Evolutionary conservation across 208 protist species (phyloP).

Genomic region (Leishmania amazonensis): DNA sequence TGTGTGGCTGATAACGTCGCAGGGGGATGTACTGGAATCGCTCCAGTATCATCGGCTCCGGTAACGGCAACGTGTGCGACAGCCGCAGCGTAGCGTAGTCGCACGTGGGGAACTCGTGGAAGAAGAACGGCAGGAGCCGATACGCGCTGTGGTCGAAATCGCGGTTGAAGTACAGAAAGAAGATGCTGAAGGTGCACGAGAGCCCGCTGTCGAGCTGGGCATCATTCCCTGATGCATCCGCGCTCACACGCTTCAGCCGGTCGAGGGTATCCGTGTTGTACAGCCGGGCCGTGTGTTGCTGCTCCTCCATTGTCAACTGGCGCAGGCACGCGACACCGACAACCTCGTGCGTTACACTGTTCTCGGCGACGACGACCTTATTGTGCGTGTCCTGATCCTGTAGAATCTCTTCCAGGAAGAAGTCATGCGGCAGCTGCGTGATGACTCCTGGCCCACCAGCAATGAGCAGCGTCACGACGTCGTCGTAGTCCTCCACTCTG

Average conservation of each 20-base stretch:
- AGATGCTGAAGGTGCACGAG: conserved; percentile 41
- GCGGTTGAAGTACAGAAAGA: conserved; percentile 88
- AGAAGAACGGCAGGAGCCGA: conserved; percentile 74
- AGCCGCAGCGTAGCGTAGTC: conserved; percentile 76
- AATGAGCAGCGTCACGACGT: conserved; percentile 82
- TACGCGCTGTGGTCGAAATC: conserved; percentile 58
- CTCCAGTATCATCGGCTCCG: conserved; percentile 76
- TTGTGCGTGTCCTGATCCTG: conserved; percentile 79
- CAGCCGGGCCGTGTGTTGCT: conserved; percentile 62
- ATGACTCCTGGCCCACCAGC: conserved; percentile 60
- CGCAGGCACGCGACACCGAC: conserved; percentile 83
- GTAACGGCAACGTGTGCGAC: conserved; percentile 58
- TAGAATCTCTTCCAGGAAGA: conserved; percentile 89
- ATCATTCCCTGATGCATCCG: conserved; percentile 20
- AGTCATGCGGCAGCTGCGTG: conserved; percentile 68
- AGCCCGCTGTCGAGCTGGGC: conserved; percentile 10
- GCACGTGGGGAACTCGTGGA: conserved; percentile 74
- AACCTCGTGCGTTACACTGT: conserved; percentile 67
- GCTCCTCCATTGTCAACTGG: conserved; percentile 50
- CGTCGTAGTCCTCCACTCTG: conserved; percentile 90
- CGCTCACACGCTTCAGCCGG: conserved; percentile 47
- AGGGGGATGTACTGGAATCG: conserved; percentile 82
- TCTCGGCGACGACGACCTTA: conserved; percentile 86
- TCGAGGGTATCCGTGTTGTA: conserved; percentile 80
- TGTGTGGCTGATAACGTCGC: conserved; percentile 80